phyloP scores from a whole-genome alignment of 1,139 yeast genomes.

The Arxiozyma slooffiae region DNA sequence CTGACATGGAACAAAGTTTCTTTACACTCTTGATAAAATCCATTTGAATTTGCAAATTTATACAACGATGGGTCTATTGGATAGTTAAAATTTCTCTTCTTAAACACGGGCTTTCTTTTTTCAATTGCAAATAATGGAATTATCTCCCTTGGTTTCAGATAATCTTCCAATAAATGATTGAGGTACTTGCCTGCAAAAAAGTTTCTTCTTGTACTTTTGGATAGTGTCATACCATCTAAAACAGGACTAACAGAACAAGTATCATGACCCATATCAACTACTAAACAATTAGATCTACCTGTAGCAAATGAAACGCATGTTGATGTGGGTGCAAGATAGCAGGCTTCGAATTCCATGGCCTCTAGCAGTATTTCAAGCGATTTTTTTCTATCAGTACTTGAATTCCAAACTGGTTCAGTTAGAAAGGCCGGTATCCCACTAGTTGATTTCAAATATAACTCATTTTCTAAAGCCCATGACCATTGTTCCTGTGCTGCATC shows the following conservation, averaged over 20 bases:
- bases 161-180: slow-evolving; percentile 20
- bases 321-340: slow-evolving; percentile 75
- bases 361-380: slow-evolving; percentile 73
- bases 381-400: slow-evolving; percentile 55
- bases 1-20: slow-evolving; percentile 46
- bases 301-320: slow-evolving; percentile 88
- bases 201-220: slow-evolving; percentile 60
- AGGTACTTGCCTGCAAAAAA: slow-evolving; percentile 56
- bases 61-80: slow-evolving; percentile 27
- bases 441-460: slow-evolving; percentile 21
- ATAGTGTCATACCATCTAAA: slow-evolving; percentile 80
- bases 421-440: slow-evolving; percentile 34
- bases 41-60: slow-evolving; percentile 25
- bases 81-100: slow-evolving; percentile 26
- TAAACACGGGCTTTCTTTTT: slow-evolving; percentile 25
- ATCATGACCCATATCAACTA: slow-evolving; percentile 88
- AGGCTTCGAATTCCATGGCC: slow-evolving; percentile 68
- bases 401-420: slow-evolving; percentile 49
- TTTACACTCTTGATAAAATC: slow-evolving; percentile 50
- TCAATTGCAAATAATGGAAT: slow-evolving; percentile 28
- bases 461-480: slow-evolving; percentile 39
- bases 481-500: slow-evolving; percentile 65
- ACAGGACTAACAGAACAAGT: slow-evolving; percentile 81
- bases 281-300: slow-evolving; percentile 87
- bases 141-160: slow-evolving; percentile 24